A percentile compares a stretch with the other conserved stretches of the same genome.
Conservation (phyloP, 768 basidiomycete species). For the Dioszegia hungarica region DNA sequence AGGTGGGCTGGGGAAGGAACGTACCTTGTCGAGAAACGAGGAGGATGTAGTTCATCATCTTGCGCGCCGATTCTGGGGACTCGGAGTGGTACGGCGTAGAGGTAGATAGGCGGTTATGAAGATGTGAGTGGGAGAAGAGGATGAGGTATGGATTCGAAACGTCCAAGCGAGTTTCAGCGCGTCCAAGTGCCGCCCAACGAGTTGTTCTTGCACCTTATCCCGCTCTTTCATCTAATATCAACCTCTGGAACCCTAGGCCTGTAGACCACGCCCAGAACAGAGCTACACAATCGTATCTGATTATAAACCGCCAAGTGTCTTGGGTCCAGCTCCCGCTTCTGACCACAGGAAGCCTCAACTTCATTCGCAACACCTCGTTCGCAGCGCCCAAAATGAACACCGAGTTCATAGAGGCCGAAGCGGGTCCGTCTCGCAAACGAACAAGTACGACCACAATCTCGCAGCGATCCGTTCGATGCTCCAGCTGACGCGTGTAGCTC, state of each 20-base stretch:
- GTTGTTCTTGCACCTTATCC: no score
- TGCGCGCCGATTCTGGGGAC: neutral
- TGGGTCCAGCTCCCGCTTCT: no score
- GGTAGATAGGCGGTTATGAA: neutral
- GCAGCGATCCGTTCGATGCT: neutral
- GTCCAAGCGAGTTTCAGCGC: neutral
- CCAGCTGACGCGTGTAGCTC: neutral
- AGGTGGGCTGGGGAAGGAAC: neutral
- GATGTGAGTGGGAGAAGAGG: neutral
- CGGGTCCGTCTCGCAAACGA: constrained; percentile 19
- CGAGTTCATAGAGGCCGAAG: constrained; percentile 3
- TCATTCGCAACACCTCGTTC: no score
- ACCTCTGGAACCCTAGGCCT: no score
- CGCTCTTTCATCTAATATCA: no score
- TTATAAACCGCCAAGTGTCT: no score
- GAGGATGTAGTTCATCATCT: constrained; percentile 75
- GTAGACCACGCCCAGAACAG: no score
- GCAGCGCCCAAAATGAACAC: neutral
- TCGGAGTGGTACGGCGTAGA: neutral
- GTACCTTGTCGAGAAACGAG: constrained; percentile 82
- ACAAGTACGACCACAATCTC: no score
- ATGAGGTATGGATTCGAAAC: neutral
- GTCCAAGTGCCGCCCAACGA: neutral
- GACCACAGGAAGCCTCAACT: no score
- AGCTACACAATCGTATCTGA: no score